Conservation (phyloP, 148 eudicot genomes). For the Rhododendron henanense region DNA sequence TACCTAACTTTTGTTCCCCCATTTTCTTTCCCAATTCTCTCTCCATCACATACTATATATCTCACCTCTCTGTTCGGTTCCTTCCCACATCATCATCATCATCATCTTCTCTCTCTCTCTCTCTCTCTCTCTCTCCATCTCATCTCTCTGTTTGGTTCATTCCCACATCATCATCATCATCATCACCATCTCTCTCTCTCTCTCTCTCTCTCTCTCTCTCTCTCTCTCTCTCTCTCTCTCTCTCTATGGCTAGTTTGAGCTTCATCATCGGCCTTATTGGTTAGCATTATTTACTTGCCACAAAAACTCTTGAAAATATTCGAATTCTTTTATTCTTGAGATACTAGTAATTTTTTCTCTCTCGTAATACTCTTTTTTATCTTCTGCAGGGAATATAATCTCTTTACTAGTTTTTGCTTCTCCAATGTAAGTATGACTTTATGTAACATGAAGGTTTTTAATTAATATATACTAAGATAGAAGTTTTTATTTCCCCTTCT, state of each 20-base stretch:
- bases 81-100: neutral
- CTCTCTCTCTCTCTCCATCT: neutral
- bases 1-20: neutral
- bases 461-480: neutral
- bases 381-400: conserved; percentile 24
- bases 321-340: neutral
- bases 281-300: neutral
- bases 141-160: neutral
- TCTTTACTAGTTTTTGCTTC: conserved; percentile 27
- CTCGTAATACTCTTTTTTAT: neutral
- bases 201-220: neutral
- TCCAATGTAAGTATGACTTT: conserved; percentile 13
- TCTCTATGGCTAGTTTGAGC: conserved; percentile 32
- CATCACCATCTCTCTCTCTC: neutral
- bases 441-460: neutral
- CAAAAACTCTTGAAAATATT: neutral
- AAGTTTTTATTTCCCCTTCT: no score
- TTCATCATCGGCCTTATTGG: conserved; percentile 41
- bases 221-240: neutral
- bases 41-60: neutral
- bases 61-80: neutral
- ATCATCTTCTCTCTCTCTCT: no score
- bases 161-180: neutral
- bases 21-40: neutral
- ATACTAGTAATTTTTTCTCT: neutral